phyloP scores from a whole-genome alignment of 2,329 filamentous ascomycete genomes.

The Hymenoscyphus albidus region DNA sequence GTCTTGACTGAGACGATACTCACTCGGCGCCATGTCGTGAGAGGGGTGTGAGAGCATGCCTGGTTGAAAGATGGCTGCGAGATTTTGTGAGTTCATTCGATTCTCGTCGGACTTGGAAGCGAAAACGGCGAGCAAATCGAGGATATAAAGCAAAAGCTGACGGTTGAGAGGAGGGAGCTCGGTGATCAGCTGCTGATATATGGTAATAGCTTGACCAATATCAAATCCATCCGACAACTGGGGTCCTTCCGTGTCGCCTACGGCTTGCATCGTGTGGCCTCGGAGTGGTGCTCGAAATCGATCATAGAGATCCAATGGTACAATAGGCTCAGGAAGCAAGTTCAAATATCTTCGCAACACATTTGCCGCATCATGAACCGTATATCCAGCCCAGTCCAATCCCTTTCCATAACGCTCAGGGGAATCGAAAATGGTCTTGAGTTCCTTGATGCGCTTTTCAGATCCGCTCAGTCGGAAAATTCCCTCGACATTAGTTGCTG shows the following conservation, averaged over 20 bases:
- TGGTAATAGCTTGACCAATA: slow-evolving; percentile 68
- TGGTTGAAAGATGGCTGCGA: slow-evolving; percentile 96
- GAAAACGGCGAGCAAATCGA: slow-evolving; percentile 93
- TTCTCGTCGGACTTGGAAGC: slow-evolving; percentile 96
- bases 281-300: slow-evolving; percentile 82
- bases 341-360: slow-evolving; percentile 94
- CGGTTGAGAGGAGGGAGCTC: slow-evolving; percentile 89
- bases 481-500: slow-evolving; percentile 90
- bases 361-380: slow-evolving; percentile 96
- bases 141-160: slow-evolving; percentile 89
- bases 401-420: slow-evolving; percentile 96
- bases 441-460: slow-evolving; percentile 96
- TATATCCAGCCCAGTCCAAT: slow-evolving; percentile 94
- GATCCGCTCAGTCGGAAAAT: slow-evolving; percentile 96
- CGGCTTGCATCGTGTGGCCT: slow-evolving; percentile 61
- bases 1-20: slow-evolving; percentile 93
- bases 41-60: slow-evolving; percentile 90
- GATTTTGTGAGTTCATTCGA: slow-evolving; percentile 91
- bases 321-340: slow-evolving; percentile 92
- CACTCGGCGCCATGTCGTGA: slow-evolving; percentile 92
- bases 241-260: slow-evolving; percentile 63
- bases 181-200: slow-evolving; percentile 87
- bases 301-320: slow-evolving; percentile 89
- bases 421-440: slow-evolving; percentile 87
- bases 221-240: slow-evolving; percentile 73